phyloP scores from a whole-genome alignment of 2,329 filamentous ascomycete genomes.

The Scleromitrula shiraiana region DNA sequence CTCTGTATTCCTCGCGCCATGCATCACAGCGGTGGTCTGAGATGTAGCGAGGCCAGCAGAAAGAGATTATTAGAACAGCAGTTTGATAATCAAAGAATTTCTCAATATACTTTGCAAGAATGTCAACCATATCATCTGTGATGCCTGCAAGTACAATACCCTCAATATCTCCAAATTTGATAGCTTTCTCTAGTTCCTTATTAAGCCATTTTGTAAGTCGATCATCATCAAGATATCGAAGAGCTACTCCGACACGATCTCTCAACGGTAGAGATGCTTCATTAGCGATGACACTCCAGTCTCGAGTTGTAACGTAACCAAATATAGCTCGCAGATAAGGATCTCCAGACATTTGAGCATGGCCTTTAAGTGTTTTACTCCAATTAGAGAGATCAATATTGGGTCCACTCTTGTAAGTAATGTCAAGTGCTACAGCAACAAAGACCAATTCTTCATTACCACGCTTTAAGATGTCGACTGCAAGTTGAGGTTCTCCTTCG shows the following conservation, averaged over 20 bases:
- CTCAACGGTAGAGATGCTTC: constrained; percentile 66
- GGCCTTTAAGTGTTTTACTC: constrained; percentile 22
- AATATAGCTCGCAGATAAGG: constrained; percentile 76
- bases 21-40: constrained; percentile 66
- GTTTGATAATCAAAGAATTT: constrained; percentile 75
- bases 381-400: constrained; percentile 29
- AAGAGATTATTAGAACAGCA: constrained; percentile 64
- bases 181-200: constrained; percentile 52
- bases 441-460: constrained; percentile 63
- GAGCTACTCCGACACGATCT: constrained; percentile 66
- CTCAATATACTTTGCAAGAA: constrained; percentile 67
- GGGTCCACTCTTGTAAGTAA: constrained; percentile 45
- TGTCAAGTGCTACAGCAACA: constrained; percentile 57
- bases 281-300: constrained; percentile 67
- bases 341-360: constrained; percentile 49
- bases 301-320: constrained; percentile 65
- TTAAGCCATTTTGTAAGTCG: constrained; percentile 60
- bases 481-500: constrained; percentile 58
- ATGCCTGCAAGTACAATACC: constrained; percentile 73
- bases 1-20: constrained; percentile 66
- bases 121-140: constrained; percentile 61
- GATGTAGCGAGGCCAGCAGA: constrained; percentile 68
- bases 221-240: constrained; percentile 56
- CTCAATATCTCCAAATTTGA: constrained; percentile 63
- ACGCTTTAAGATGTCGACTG: constrained; percentile 60